These are phyloP conservation scores for Psilocybe azurescens DNA, from an alignment of 768 basidiomycete species.

Conservation along the genomic window DNA sequence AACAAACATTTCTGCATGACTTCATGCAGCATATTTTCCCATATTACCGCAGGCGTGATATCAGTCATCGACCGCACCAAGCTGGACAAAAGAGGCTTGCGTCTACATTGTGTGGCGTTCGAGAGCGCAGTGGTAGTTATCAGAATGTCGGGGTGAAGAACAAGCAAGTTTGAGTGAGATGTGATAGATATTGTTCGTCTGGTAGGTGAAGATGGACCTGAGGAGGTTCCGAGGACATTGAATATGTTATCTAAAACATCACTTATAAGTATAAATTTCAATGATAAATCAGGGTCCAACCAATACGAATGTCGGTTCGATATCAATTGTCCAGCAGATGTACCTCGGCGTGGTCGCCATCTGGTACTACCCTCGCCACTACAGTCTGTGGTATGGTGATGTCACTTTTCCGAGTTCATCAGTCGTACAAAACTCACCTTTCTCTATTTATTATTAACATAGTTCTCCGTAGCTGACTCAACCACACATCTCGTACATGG, in stretches of 20 bases:
- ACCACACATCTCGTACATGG: neutral
- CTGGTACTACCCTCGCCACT: conserved; percentile 37
- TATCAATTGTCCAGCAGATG: conserved; percentile 83
- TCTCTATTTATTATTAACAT: neutral
- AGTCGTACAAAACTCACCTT: neutral
- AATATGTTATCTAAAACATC: conserved; percentile 72
- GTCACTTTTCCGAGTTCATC: neutral
- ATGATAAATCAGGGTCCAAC: conserved; percentile 39
- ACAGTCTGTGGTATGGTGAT: conserved; percentile 50
- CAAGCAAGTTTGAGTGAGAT: conserved; percentile 68
- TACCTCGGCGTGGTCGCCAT: conserved; percentile 49
- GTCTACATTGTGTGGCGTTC: conserved; percentile 79
- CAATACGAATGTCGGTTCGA: conserved; percentile 60
- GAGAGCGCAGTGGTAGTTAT: conserved; percentile 90
- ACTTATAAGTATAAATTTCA: neutral
- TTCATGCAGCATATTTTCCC: conserved; percentile 94
- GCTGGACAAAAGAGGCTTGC: conserved; percentile 82
- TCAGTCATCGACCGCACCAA: conserved; percentile 65
- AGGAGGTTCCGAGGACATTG: conserved; percentile 61
- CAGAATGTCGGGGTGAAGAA: conserved; percentile 92
- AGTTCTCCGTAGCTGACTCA: neutral
- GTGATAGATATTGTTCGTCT: conserved; percentile 60
- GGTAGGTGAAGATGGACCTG: conserved; percentile 35
- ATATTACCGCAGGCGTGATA: conserved; percentile 72
- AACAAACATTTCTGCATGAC: conserved; percentile 84